phyloP scores from a whole-genome alignment of 306 rosid genomes.

The Arachis stenosperma region DNA sequence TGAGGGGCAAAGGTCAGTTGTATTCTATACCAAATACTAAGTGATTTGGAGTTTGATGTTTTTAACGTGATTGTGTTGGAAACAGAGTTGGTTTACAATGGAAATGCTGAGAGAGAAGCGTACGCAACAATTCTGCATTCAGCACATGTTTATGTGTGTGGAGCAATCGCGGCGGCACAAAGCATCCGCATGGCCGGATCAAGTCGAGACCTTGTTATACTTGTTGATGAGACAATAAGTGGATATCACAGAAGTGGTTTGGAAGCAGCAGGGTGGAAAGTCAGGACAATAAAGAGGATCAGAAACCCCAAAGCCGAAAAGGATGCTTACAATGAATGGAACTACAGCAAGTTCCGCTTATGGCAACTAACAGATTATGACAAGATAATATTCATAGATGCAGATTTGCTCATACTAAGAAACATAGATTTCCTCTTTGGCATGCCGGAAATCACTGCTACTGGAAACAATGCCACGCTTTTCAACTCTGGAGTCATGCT shows the following conservation, averaged over 20 bases:
- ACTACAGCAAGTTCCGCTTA: constrained; percentile 93
- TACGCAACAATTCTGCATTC: constrained; percentile 96
- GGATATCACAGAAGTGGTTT: constrained; percentile 86
- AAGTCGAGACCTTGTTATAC: constrained; percentile 83
- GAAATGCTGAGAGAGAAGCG: constrained; percentile 76
- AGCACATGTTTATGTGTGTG: constrained; percentile 90
- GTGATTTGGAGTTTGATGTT: background rate
- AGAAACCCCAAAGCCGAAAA: constrained; percentile 96
- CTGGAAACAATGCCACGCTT: constrained; percentile 88
- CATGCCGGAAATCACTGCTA: constrained; percentile 92
- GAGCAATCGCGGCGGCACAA: constrained; percentile 95
- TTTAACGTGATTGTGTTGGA: constrained; percentile 35
- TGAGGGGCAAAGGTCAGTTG: constrained; percentile 73
- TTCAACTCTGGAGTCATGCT: constrained; percentile 99
- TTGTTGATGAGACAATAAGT: constrained; percentile 85
- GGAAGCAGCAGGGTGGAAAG: constrained; percentile 95
- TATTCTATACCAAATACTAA: background rate
- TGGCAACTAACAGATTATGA: constrained; percentile 95
- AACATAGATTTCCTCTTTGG: constrained; percentile 84
- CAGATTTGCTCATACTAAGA: constrained; percentile 79
- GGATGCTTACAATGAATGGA: constrained; percentile 97
- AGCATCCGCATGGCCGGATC: constrained; percentile 94
- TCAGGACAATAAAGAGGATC: constrained; percentile 78
- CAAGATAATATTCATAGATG: constrained; percentile 94
- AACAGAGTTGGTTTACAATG: constrained; percentile 68